These are phyloP conservation scores for Tuber magnatum DNA, from an alignment of 495 filamentous ascomycete genomes.

Conservation along the genomic window DNA sequence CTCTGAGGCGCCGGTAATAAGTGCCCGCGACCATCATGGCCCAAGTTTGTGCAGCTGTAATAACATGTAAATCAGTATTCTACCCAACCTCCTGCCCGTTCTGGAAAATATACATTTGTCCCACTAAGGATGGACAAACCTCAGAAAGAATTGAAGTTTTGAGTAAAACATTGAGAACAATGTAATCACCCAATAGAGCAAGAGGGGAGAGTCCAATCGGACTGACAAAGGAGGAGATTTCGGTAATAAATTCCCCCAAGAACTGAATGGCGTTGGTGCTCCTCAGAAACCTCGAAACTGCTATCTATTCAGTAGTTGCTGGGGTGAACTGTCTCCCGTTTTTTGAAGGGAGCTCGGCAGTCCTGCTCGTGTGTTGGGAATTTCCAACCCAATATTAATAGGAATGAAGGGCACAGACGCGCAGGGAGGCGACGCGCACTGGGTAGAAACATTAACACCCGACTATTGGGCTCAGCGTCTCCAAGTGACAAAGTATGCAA, in stretches of 20 bases:
- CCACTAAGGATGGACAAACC: slow-evolving; percentile 69
- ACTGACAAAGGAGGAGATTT: slow-evolving; percentile 24
- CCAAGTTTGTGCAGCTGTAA: slow-evolving; percentile 79
- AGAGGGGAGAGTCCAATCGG: slow-evolving; percentile 23
- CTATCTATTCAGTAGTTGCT: neutral
- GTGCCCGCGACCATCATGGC: slow-evolving; percentile 83
- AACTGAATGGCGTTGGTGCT: slow-evolving; percentile 15
- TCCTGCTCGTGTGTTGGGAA: neutral
- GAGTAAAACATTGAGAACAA: slow-evolving; percentile 19
- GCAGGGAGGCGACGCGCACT: neutral
- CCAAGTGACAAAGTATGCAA: neutral
- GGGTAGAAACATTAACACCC: too few species aligned
- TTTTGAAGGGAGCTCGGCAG: neutral
- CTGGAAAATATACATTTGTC: slow-evolving; percentile 47
- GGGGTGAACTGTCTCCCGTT: neutral
- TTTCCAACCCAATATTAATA: neutral
- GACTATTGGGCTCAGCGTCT: too few species aligned
- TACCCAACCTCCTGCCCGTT: neutral
- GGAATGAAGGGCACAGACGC: neutral
- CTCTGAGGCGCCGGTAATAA: slow-evolving; percentile 93
- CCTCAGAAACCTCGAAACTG: neutral
- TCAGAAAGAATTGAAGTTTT: slow-evolving; percentile 45
- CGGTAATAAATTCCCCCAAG: slow-evolving; percentile 14
- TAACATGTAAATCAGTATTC: slow-evolving; percentile 14
- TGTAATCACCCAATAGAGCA: slow-evolving; percentile 35